Conservation (phyloP, 805 yeast species). For the Yarrowia bubula region DNA sequence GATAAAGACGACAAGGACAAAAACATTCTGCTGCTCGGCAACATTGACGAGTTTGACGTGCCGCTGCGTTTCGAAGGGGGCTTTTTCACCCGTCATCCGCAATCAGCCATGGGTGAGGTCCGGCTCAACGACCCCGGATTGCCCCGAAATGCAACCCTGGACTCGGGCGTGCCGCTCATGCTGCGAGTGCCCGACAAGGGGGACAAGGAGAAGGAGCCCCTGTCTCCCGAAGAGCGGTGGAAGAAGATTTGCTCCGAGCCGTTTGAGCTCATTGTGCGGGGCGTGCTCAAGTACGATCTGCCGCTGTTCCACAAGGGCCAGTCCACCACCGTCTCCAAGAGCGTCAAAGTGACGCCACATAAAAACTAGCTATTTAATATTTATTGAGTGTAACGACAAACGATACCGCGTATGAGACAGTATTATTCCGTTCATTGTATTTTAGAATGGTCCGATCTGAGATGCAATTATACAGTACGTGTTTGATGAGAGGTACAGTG, state of each 20-base stretch:
- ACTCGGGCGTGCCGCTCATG: background rate
- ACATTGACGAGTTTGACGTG: conserved; percentile 62
- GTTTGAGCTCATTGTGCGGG: conserved; percentile 80
- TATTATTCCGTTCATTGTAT: too few relatives aligned
- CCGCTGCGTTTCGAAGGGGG: conserved; percentile 77
- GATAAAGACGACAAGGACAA: conserved; percentile 33
- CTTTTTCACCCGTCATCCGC: conserved; percentile 60
- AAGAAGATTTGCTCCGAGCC: conserved; percentile 43
- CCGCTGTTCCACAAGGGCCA: conserved; percentile 43
- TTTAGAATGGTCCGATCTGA: too few relatives aligned
- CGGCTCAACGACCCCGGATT: conserved; percentile 71
- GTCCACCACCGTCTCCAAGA: conserved; percentile 24
- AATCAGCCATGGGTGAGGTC: conserved; percentile 63
- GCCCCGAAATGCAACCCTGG: background rate
- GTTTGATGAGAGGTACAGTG: too few relatives aligned
- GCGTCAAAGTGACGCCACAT: conserved; percentile 22
- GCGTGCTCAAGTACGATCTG: conserved; percentile 71
- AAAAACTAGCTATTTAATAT: conserved; percentile 24
- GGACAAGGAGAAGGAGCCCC: background rate
- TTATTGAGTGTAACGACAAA: conserved; percentile 11
- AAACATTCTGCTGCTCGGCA: conserved; percentile 71
- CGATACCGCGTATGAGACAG: background rate
- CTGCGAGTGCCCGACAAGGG: background rate
- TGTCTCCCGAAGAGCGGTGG: conserved; percentile 22
- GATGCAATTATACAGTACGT: too few relatives aligned